Evolutionary conservation across 2,329 filamentous ascomycete species (phyloP).

Genomic region (Helotiales sp.): DNA sequence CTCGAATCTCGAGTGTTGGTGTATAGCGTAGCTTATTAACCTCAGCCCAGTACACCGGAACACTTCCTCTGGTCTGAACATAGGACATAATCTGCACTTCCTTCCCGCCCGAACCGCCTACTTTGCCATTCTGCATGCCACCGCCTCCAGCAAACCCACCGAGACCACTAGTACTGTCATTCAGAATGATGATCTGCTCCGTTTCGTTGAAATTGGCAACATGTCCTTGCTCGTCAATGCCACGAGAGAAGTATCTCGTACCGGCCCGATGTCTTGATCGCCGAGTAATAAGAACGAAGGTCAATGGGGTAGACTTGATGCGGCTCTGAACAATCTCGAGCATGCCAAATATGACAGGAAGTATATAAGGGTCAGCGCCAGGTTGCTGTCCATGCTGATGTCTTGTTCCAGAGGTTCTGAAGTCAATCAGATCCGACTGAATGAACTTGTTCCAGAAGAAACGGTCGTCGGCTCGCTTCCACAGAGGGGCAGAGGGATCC

Average conservation of each 20-base stretch:
- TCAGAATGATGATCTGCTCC: conserved; percentile 87
- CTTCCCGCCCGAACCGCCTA: conserved; percentile 56
- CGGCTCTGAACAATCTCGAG: conserved; percentile 84
- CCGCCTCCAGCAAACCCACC: conserved; percentile 78
- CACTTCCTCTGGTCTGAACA: conserved; percentile 93
- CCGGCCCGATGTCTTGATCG: conserved; percentile 86
- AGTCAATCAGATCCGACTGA: conserved; percentile 87
- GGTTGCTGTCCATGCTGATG: conserved; percentile 69
- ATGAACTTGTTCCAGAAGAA: conserved; percentile 99
- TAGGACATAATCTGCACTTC: conserved; percentile 92
- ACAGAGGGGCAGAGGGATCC: conserved; percentile 72
- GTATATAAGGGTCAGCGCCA: conserved; percentile 84
- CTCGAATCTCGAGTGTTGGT: conserved; percentile 84
- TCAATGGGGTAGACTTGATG: conserved; percentile 82
- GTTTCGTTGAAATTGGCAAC: conserved; percentile 99
- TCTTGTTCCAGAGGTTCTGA: conserved; percentile 64
- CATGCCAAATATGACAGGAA: conserved; percentile 96
- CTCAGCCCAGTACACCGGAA: conserved; percentile 95
- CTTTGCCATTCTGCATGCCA: conserved; percentile 73
- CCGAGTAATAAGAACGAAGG: conserved; percentile 83
- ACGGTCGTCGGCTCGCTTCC: conserved; percentile 90
- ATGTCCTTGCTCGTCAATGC: conserved; percentile 88
- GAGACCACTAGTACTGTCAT: conserved; percentile 73
- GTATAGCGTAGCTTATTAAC: conserved; percentile 91
- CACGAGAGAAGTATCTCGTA: conserved; percentile 92